These are phyloP conservation scores for Begonia masoniana DNA, from an alignment of 306 rosid species.

Conservation along the genomic window DNA sequence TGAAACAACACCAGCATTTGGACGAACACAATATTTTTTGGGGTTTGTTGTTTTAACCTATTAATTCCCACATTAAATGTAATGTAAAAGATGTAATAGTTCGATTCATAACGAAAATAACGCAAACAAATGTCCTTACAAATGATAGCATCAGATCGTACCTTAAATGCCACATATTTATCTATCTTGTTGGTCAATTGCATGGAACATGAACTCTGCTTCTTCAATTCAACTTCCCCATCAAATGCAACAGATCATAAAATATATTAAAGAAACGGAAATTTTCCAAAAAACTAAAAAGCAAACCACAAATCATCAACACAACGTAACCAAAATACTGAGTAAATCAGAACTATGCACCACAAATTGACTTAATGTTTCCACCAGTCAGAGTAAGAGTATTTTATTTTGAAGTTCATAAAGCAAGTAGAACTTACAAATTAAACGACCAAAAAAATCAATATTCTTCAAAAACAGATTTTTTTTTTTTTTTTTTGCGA, in stretches of 20 bases:
- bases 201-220: conserved; percentile 36
- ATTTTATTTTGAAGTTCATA: too few relatives aligned
- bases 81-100: conserved; percentile 1
- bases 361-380: too few relatives aligned
- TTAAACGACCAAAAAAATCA: too few relatives aligned
- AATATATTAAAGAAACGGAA: neutral
- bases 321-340: neutral
- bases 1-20: conserved; percentile 30
- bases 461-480: too few relatives aligned
- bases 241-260: conserved; percentile 1
- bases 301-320: conserved; percentile 1
- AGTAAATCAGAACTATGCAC: neutral
- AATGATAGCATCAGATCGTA: conserved; percentile 5
- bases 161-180: conserved; percentile 37
- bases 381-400: too few relatives aligned
- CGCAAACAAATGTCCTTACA: neutral
- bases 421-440: too few relatives aligned
- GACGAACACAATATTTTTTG: conserved; percentile 35
- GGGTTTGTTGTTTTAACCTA: conserved; percentile 42
- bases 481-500: too few relatives aligned
- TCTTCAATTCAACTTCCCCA: conserved; percentile 39
- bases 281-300: neutral
- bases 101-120: neutral
- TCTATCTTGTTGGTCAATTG: conserved; percentile 36
- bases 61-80: conserved; percentile 2